Evolutionary conservation across 441 rosid species (phyloP), one percentile per base, ranked within the genome.

Genomic region (Hura crepitans): DNA sequence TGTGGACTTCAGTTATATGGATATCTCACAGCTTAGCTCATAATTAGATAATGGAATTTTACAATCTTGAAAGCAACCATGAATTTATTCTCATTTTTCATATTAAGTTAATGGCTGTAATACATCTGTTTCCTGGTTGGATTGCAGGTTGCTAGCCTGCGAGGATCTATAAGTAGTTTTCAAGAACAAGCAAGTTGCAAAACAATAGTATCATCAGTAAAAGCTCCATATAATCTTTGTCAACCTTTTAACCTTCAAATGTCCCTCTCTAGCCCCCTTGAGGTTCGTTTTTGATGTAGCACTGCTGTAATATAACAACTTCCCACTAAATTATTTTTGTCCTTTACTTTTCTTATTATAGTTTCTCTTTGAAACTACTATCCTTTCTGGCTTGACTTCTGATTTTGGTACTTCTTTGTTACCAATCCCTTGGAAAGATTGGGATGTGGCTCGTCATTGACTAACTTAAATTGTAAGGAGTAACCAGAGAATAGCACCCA

Each of bases 101-200:
- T 33, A 35, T 62, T 33, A 56, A 53, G 7, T 58, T 37, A 64
- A 37, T 35, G 60, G 57, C 31, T 60, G 8, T 53, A n/a, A 70
- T 53, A 56, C n/a, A 46, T 72, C 55, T 65, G 15, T 58, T 42
- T 14, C 12, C 11, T 22, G 20, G 28, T 51, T 8, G 27, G 54
- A 69, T 77, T 74, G 79, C 94, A 95, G 99, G 92, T 95, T 70
- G 92, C 98, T 80, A 90, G 96, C 80, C 82, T 90, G 56, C 83
- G 99, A 31, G 99, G 98, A 68, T 95, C 99, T 35, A 84, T 92
- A 33, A 95, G 98, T 77, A 86, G 98, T 81, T 95, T 95, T 78
- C 99, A 95, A 74, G 98, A 95, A 72, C 99, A 95, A 85, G 97
- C 99, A 67, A 95, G 98, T 77, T 83, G 89, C 80, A 88, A 89